Percentiles rank a stretch among this genome's conserved stretches.
phyloP scores from a whole-genome alignment of 768 basidiomycete genomes.

The Lentinula lateritia region DNA sequence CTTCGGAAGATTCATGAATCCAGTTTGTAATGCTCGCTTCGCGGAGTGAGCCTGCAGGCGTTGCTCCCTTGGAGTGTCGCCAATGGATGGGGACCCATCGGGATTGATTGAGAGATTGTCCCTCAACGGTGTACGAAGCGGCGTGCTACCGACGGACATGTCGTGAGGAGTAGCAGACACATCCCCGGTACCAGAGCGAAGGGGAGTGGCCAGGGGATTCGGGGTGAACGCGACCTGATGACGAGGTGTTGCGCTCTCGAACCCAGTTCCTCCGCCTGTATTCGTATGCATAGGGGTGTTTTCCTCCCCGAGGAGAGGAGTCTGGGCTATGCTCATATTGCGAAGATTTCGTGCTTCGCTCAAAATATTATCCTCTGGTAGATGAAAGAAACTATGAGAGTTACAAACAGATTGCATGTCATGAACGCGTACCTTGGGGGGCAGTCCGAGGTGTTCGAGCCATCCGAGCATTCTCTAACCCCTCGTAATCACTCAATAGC shows the following conservation, averaged over 20 bases:
- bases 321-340: slow-evolving; percentile 89
- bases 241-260: slow-evolving; percentile 91
- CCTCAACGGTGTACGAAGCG: slow-evolving; percentile 90
- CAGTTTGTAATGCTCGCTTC: slow-evolving; percentile 73
- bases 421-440: slow-evolving; percentile 70
- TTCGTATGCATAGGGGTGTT: slow-evolving; percentile 87
- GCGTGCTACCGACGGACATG: slow-evolving; percentile 53
- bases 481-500: slow-evolving; percentile 89
- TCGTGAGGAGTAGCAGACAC: slow-evolving; percentile 52
- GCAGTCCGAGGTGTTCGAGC: slow-evolving; percentile 93
- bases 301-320: slow-evolving; percentile 93
- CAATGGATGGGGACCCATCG: slow-evolving; percentile 45
- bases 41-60: slow-evolving; percentile 54
- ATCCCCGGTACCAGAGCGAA: slow-evolving; percentile 41
- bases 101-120: slow-evolving; percentile 90
- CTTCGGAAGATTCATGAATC: slow-evolving; percentile 79
- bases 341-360: slow-evolving; percentile 93
- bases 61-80: slow-evolving; percentile 74
- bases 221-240: slow-evolving; percentile 90
- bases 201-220: slow-evolving; percentile 90
- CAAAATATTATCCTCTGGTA: slow-evolving; percentile 88
- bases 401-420: background rate
- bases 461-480: slow-evolving; percentile 82
- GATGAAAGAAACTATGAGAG: background rate
- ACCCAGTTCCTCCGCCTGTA: slow-evolving; percentile 81